Percentiles rank a stretch among this genome's conserved stretches.
Conservation (phyloP, 495 filamentous ascomycete species). For the Xylaria curta region DNA sequence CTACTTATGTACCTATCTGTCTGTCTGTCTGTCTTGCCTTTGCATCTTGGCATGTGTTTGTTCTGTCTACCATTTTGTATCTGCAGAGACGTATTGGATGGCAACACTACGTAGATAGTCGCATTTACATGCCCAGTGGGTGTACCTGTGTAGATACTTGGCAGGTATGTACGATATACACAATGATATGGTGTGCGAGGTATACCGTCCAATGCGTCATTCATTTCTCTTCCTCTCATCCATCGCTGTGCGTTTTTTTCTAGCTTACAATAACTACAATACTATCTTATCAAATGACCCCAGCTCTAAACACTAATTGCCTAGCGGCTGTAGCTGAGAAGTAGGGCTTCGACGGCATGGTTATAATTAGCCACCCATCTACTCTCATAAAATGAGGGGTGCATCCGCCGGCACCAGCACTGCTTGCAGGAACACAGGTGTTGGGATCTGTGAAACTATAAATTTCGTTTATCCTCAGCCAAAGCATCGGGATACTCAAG, state of each 20-base stretch:
- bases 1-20: not conserved
- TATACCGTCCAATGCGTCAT: not conserved
- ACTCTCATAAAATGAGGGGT: conserved; percentile 9
- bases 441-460: conserved; percentile 8
- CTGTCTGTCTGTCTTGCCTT: not conserved
- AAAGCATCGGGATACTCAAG: not conserved
- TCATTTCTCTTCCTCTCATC: not conserved
- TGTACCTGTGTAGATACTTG: not conserved
- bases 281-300: not conserved
- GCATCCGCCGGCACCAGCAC: not conserved
- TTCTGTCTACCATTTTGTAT: not conserved
- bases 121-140: not conserved
- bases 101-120: not conserved
- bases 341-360: conserved; percentile 3
- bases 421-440: not conserved
- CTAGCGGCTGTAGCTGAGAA: conserved; percentile 23
- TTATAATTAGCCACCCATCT: conserved; percentile 11
- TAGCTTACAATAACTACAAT: too few relatives aligned
- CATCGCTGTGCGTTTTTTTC: not conserved
- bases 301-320: not conserved
- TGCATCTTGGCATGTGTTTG: not conserved
- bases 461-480: conserved; percentile 1
- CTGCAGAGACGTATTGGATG: not conserved
- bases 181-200: not conserved
- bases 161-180: not conserved